phyloP scores from a whole-genome alignment of 2,329 filamentous ascomycete species.

The Pseudogymnoascus sp. region DNA sequence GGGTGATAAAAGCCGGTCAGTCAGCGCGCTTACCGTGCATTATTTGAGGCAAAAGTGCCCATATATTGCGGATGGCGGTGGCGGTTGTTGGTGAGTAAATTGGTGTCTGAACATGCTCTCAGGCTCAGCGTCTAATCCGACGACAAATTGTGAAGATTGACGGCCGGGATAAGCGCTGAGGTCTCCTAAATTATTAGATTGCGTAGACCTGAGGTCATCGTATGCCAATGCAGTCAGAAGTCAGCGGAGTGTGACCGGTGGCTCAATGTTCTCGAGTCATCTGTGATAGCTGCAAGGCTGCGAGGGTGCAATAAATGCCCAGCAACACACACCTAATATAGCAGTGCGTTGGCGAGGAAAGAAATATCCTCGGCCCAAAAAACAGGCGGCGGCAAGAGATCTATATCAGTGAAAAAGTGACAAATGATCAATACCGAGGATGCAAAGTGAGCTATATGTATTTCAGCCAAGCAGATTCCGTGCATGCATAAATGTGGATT shows the following conservation, averaged over 20 bases:
- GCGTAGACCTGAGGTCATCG: conserved; percentile 31
- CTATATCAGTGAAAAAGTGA: not conserved
- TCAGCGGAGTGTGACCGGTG: conserved; percentile 17
- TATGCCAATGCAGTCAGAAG: conserved; percentile 19
- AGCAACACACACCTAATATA: conserved; percentile 3
- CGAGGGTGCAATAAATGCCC: not conserved
- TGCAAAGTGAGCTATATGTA: too few relatives aligned
- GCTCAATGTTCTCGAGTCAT: not conserved
- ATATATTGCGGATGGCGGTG: conserved; percentile 28
- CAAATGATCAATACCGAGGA: not conserved
- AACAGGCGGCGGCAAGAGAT: not conserved
- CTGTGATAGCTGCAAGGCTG: not conserved
- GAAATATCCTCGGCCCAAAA: not conserved
- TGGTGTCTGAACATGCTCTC: conserved; percentile 29
- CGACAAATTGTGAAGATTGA: conserved; percentile 26
- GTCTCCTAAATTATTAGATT: conserved; percentile 30
- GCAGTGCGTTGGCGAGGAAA: not conserved
- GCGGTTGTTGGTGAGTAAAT: conserved; percentile 19
- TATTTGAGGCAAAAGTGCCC: conserved; percentile 27
- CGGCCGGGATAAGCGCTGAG: conserved; percentile 25
- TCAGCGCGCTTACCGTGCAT: conserved; percentile 27
- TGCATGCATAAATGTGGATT: too few relatives aligned
- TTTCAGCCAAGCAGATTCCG: too few relatives aligned
- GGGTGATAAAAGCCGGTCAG: conserved; percentile 4
- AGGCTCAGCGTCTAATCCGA: conserved; percentile 28